These are phyloP conservation scores for Boletellus sp. DNA, from an alignment of 768 basidiomycete species.

Conservation along the genomic window DNA sequence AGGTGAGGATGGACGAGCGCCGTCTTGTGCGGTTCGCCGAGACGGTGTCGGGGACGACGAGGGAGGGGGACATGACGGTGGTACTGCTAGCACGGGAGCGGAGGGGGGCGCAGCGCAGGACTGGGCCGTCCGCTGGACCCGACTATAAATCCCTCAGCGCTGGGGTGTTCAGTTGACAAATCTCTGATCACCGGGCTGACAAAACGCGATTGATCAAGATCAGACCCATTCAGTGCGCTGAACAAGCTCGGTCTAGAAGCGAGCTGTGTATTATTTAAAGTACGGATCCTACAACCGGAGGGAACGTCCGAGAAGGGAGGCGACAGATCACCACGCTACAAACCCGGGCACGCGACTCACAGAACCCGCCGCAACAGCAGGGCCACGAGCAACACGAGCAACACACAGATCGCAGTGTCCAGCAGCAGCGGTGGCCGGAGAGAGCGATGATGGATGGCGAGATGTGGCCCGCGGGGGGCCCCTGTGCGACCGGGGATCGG, in stretches of 20 bases:
- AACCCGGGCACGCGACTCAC: constrained; percentile 26
- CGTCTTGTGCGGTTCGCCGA: constrained; percentile 5
- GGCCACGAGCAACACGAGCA: constrained; percentile 64
- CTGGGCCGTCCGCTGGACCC: neutral
- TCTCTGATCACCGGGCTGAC: constrained; percentile 24
- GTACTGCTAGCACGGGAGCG: no score
- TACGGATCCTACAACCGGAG: constrained; percentile 16
- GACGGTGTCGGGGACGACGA: constrained; percentile 12
- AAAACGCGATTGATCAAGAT: constrained; percentile 22
- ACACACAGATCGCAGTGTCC: constrained; percentile 70
- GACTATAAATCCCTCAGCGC: constrained; percentile 19
- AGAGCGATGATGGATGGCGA: constrained; percentile 15
- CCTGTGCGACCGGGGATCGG: constrained; percentile 6
- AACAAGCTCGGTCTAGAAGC: constrained; percentile 23
- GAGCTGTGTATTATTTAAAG: constrained; percentile 16
- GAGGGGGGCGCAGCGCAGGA: constrained; percentile 11
- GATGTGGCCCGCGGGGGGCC: constrained; percentile 17
- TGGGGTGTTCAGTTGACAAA: constrained; percentile 23
- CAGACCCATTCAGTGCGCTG: constrained; percentile 18
- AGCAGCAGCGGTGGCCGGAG: constrained; percentile 57
- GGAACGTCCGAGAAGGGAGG: constrained; percentile 9
- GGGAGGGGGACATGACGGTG: constrained; percentile 14
- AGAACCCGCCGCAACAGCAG: constrained; percentile 61
- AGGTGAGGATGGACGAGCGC: constrained; percentile 19
- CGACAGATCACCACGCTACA: constrained; percentile 20